These are phyloP conservation scores for Cercophora newfieldiana DNA, from an alignment of 495 filamentous ascomycete species.

Conservation along the genomic window DNA sequence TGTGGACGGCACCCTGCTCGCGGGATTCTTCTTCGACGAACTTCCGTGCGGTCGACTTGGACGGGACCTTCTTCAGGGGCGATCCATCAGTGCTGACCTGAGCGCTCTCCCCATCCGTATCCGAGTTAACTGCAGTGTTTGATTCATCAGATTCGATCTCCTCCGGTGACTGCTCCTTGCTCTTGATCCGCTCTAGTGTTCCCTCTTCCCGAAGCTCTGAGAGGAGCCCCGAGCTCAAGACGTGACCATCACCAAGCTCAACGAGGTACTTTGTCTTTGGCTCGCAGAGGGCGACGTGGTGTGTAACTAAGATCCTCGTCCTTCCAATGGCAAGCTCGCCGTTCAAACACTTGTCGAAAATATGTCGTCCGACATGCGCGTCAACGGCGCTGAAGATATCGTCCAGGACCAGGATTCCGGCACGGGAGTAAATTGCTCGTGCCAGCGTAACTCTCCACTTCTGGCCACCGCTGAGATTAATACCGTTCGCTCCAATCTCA, in stretches of 20 bases:
- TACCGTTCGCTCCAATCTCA: constrained; percentile 78
- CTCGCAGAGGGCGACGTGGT: constrained; percentile 73
- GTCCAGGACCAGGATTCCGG: constrained; percentile 76
- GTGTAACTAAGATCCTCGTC: constrained; percentile 79
- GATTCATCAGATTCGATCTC: constrained; percentile 48
- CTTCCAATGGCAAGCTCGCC: constrained; percentile 67
- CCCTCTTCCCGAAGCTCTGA: constrained; percentile 58
- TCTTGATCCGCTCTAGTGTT: constrained; percentile 58
- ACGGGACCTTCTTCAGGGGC: constrained; percentile 43
- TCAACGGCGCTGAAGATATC: constrained; percentile 80
- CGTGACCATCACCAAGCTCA: constrained; percentile 64
- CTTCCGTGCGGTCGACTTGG: constrained; percentile 52
- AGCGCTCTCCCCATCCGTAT: constrained; percentile 29
- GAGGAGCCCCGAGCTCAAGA: constrained; percentile 60
- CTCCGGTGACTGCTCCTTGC: constrained; percentile 49
- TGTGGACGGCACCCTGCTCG: constrained; percentile 64
- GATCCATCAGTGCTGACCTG: constrained; percentile 31
- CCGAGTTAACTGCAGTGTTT: constrained; percentile 49
- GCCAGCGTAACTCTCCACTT: constrained; percentile 80
- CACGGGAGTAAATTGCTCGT: constrained; percentile 75
- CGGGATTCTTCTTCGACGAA: constrained; percentile 74
- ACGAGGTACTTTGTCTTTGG: constrained; percentile 70
- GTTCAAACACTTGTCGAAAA: constrained; percentile 72
- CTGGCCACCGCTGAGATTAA: constrained; percentile 83
- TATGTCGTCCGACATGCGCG: constrained; percentile 74